Evolutionary conservation across 345 rosid species (phyloP).

Genomic region (Ceriops decandra): DNA sequence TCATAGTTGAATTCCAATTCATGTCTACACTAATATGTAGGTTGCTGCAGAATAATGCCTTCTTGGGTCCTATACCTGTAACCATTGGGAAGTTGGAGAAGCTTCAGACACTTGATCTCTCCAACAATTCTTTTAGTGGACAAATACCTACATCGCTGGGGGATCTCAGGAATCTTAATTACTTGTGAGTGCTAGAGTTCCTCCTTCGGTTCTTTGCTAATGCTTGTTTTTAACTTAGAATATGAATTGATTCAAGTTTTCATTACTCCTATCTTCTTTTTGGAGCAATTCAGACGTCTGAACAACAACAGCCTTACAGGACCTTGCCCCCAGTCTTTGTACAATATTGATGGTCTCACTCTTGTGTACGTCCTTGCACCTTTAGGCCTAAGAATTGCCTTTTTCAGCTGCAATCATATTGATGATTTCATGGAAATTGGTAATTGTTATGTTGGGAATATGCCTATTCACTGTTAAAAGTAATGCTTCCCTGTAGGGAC

Average conservation of each 20-base stretch:
- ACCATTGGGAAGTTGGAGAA: slow-evolving; percentile 80
- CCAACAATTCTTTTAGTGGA: slow-evolving; percentile 74
- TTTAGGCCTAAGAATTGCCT: neutral
- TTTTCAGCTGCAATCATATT: slow-evolving; percentile 9
- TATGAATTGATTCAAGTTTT: slow-evolving; percentile 7
- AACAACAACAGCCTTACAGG: slow-evolving; percentile 95
- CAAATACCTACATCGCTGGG: slow-evolving; percentile 76
- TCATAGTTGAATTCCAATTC: slow-evolving; percentile 1
- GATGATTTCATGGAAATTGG: neutral
- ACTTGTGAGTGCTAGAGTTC: slow-evolving; percentile 53
- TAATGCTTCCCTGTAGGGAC: slow-evolving; percentile 52
- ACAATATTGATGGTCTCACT: slow-evolving; percentile 75
- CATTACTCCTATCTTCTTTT: slow-evolving; percentile 9
- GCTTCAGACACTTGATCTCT: slow-evolving; percentile 90
- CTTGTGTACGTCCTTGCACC: slow-evolving; percentile 62
- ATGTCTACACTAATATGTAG: slow-evolving; percentile 36
- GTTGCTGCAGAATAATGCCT: slow-evolving; percentile 91
- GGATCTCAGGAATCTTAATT: slow-evolving; percentile 70
- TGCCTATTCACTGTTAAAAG: slow-evolving; percentile 1
- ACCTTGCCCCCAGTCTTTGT: slow-evolving; percentile 69
- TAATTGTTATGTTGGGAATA: neutral
- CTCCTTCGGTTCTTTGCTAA: neutral
- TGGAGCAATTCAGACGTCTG: slow-evolving; percentile 62
- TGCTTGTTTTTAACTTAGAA: neutral
- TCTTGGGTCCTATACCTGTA: slow-evolving; percentile 75